phyloP scores from a whole-genome alignment of 169 alveolate species.

The Eimeria necatrix region DNA sequence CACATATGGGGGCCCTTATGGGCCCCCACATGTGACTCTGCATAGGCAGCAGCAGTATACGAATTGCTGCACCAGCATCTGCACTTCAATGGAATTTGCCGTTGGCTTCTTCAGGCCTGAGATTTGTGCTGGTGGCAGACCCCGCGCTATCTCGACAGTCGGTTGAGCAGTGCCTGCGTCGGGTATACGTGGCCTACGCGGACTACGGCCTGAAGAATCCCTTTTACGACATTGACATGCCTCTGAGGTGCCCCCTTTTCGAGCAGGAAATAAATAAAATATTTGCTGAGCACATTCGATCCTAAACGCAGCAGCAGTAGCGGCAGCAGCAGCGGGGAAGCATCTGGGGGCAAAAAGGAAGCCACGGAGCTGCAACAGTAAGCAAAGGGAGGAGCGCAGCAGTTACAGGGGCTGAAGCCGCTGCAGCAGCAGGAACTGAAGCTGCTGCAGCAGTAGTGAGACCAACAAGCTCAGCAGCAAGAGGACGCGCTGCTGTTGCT shows the following conservation, averaged over 20 bases:
- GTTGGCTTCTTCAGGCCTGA: neutral
- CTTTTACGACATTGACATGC: slow-evolving; percentile 92
- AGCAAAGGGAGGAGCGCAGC: too few species aligned
- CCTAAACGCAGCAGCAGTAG: neutral
- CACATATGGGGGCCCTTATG: too few species aligned
- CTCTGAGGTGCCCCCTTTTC: slow-evolving; percentile 87
- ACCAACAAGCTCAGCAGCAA: neutral
- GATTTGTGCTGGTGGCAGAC: slow-evolving; percentile 69
- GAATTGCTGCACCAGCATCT: too few species aligned
- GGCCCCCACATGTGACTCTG: too few species aligned
- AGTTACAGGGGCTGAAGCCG: too few species aligned
- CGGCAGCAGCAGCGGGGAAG: neutral
- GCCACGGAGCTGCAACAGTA: too few species aligned
- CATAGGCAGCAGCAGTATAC: too few species aligned
- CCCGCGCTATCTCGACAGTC: neutral
- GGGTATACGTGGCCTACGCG: slow-evolving; percentile 94
- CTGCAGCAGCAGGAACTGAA: neutral
- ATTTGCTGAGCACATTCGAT: slow-evolving; percentile 77
- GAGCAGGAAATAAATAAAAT: slow-evolving; percentile 85
- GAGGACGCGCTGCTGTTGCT: too few species aligned
- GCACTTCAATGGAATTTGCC: too few species aligned
- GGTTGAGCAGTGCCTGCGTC: slow-evolving; percentile 84
- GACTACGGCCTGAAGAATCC: slow-evolving; percentile 97
- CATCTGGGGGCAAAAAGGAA: too few species aligned
- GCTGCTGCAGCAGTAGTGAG: neutral